Base-by-base conservation (phyloP, 169 alveolate species). In the Miamiensis avidus region DNA sequence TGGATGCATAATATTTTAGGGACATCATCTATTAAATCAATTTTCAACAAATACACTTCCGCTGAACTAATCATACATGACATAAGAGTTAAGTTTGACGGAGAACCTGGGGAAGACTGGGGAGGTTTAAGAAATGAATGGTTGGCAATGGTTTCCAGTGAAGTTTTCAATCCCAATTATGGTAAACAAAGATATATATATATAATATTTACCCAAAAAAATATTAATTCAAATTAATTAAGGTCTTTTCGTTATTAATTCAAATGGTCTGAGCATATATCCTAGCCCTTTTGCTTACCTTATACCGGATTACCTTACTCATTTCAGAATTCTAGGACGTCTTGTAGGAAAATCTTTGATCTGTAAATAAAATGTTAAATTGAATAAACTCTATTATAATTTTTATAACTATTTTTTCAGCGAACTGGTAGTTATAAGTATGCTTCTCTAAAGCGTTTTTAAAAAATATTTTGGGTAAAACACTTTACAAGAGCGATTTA, bases 91-190 rank as follows among this genome's bases (percentile, higher is more conserved):
- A 29, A 79, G 29, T 79, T 79, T n/a, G 65, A 79, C 20, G 84
- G 65, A 0, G 84, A 79, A 64, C 75, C 34, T 31, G 84, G 84
- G 0, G 65, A 34, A 64, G 84, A 79, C 25, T 79, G 65, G 25
- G 84, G 84, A 29, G 84, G 84, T 26, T 31, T 79, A 27, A 79
- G 76, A 0, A 79, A 72, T n/a, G 84, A 79, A 29, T 79, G 84
- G 84, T 16, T 79, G 0, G 84, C 84, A 1, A 28, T 79, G 4
- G 27, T 79, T 28, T 29, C 64, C 6, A 79, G 64, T 34, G 84
- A 79, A 65, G 84, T 79, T 16, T 79, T 79, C 20, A 79, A 79
- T 29, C 84, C 84, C 1, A 74, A 79, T 65, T 79, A 79, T 65
- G 84, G 69, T 49, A 49, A 49, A 49, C 4, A 11, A 49, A 49